phyloP scores from a whole-genome alignment of 768 basidiomycete species.

The Leccinum arenicola region DNA sequence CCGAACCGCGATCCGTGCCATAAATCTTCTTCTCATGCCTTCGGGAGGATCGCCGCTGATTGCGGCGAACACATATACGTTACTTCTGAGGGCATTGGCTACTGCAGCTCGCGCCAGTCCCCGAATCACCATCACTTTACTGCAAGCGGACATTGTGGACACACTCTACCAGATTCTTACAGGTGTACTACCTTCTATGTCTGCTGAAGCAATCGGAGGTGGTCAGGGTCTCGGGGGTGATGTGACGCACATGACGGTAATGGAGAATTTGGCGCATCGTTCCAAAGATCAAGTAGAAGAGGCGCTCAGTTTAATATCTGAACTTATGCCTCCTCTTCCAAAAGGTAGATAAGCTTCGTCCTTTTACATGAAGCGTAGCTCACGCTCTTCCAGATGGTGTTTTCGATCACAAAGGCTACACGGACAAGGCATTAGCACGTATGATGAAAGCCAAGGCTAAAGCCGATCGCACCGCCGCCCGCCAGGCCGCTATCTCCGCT shows the following conservation, averaged over 20 bases:
- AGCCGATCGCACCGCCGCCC: slow-evolving; percentile 71
- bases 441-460: slow-evolving; percentile 83
- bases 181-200: slow-evolving; percentile 79
- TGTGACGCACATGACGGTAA: slow-evolving; percentile 93
- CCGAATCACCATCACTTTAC: slow-evolving; percentile 77
- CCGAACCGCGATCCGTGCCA: slow-evolving; percentile 70
- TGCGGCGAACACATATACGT: slow-evolving; percentile 83
- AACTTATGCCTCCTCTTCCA: slow-evolving; percentile 89
- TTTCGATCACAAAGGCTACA: slow-evolving; percentile 88
- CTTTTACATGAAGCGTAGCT: neutral
- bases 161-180: slow-evolving; percentile 95
- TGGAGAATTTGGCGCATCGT: slow-evolving; percentile 94
- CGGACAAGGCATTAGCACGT: slow-evolving; percentile 77
- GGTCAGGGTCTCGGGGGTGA: slow-evolving; percentile 84
- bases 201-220: slow-evolving; percentile 48
- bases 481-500: slow-evolving; percentile 43
- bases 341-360: slow-evolving; percentile 55
- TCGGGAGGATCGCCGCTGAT: slow-evolving; percentile 85
- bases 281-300: slow-evolving; percentile 99
- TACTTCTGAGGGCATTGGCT: slow-evolving; percentile 81
- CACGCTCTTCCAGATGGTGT: slow-evolving; percentile 68
- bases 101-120: slow-evolving; percentile 87
- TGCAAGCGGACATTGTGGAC: slow-evolving; percentile 91
- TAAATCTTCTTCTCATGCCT: slow-evolving; percentile 82
- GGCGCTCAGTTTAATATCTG: slow-evolving; percentile 81